These are phyloP conservation scores for Fraxinus floribunda DNA, from an alignment of 305 asterid species.

Conservation along the genomic window DNA sequence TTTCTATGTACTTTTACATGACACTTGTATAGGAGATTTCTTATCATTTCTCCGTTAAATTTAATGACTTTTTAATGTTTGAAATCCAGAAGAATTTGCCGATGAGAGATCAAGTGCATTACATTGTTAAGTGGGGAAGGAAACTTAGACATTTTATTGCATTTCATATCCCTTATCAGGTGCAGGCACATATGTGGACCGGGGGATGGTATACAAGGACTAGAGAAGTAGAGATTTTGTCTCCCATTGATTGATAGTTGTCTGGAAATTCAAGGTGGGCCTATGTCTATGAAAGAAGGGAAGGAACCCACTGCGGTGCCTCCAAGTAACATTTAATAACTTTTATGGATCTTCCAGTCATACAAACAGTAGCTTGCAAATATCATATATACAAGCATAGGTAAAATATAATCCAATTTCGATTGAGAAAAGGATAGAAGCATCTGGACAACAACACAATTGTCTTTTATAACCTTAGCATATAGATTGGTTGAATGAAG, in stretches of 20 bases:
- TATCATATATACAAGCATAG: background rate
- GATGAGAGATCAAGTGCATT: background rate
- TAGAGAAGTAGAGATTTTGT: background rate
- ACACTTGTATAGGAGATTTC: background rate
- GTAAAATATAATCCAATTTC: background rate
- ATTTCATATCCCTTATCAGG: background rate
- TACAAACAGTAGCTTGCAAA: background rate
- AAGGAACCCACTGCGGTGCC: background rate
- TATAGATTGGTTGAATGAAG: background rate
- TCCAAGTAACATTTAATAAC: background rate
- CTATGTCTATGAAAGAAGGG: background rate
- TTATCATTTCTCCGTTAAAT: background rate
- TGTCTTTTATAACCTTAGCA: background rate
- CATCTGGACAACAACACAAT: background rate
- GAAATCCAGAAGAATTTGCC: background rate
- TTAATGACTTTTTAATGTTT: background rate
- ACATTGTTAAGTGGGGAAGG: background rate
- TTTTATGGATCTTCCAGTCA: background rate
- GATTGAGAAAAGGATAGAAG: background rate
- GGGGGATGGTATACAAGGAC: background rate
- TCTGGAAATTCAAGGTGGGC: background rate
- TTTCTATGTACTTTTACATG: background rate
- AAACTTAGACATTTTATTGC: background rate
- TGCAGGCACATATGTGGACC: background rate
- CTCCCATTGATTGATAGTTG: background rate